These are phyloP conservation scores for Calonectria pseudoreteaudii DNA, from an alignment of 2,329 filamentous ascomycete genomes.

Conservation along the genomic window DNA sequence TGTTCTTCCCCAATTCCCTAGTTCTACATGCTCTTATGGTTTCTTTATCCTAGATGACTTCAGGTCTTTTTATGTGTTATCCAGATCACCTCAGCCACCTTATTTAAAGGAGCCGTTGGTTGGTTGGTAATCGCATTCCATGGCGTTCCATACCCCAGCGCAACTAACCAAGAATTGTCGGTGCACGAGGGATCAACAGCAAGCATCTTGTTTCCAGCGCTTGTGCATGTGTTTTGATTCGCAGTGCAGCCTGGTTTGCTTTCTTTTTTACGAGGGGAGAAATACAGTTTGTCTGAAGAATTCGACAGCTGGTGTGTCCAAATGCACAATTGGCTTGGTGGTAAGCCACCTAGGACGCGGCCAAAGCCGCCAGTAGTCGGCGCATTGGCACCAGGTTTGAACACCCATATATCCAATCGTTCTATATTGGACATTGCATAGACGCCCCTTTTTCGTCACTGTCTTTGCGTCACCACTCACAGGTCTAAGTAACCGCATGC, in stretches of 20 bases:
- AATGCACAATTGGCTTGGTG: not conserved
- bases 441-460: not conserved
- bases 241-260: too few relatives aligned
- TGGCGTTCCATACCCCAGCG: constrained; percentile 6
- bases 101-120: not conserved
- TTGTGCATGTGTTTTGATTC: not conserved
- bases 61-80: not conserved
- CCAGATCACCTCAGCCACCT: not conserved
- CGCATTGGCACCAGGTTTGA: not conserved
- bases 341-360: too few relatives aligned
- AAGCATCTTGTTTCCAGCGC: not conserved
- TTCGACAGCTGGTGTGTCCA: not conserved
- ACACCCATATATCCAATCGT: not conserved
- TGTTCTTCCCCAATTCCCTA: not conserved
- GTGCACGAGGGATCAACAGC: not conserved
- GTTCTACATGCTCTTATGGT: not conserved
- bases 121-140: not conserved
- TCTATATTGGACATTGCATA: not conserved
- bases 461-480: not conserved
- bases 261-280: not conserved
- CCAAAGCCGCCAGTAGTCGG: not conserved
- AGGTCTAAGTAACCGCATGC: not conserved
- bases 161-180: not conserved
- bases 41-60: not conserved
- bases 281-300: not conserved